These are phyloP conservation scores for Nemania bipapillata DNA, from an alignment of 2,329 filamentous ascomycete species.

Conservation along the genomic window DNA sequence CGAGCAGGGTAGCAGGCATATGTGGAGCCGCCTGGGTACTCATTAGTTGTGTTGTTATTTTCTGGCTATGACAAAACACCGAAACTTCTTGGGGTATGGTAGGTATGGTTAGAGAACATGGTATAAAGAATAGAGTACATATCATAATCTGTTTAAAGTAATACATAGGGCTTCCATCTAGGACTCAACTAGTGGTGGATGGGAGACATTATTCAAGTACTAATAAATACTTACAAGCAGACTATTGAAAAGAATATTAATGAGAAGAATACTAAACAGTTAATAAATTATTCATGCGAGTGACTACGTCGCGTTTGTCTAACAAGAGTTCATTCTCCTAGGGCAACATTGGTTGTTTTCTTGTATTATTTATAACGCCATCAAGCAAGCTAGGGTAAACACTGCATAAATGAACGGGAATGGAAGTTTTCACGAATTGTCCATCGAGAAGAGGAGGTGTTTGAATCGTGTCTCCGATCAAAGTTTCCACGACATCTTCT, in stretches of 20 bases:
- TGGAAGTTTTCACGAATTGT: background rate
- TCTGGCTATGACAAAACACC: background rate
- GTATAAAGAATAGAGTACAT: background rate
- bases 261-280: background rate
- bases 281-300: too few relatives aligned
- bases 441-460: background rate
- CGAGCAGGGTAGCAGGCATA: conserved; percentile 23
- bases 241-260: background rate
- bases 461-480: background rate
- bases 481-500: background rate
- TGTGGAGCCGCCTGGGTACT: conserved; percentile 21
- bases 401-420: conserved; percentile 20
- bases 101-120: background rate
- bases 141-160: background rate
- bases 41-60: conserved; percentile 10
- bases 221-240: background rate
- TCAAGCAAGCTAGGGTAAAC: conserved; percentile 10
- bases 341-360: background rate
- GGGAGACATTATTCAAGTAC: background rate
- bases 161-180: background rate
- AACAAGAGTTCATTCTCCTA: too few relatives aligned
- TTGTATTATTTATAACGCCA: background rate
- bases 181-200: background rate
- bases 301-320: too few relatives aligned
- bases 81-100: background rate